Percentiles rank a stretch among this genome's conserved stretches.
phyloP scores from a whole-genome alignment of 2,329 filamentous ascomycete species.

The Penicillium sp. region DNA sequence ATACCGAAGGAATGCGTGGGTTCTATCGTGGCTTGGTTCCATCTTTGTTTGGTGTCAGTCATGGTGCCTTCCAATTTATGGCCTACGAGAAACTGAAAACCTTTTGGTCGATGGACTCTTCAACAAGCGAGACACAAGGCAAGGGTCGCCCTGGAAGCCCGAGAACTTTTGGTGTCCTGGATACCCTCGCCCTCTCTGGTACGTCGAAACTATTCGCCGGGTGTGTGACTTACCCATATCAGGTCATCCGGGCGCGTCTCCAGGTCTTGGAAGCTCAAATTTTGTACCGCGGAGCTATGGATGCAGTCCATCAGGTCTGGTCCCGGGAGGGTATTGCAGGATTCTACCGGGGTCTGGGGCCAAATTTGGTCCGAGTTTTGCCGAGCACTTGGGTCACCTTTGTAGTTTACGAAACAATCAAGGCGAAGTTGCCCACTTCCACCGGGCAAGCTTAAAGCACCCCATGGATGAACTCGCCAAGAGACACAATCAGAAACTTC shows the following conservation, averaged over 20 bases:
- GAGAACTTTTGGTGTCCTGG: conserved; percentile 57
- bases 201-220: conserved; percentile 81
- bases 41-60: conserved; percentile 76
- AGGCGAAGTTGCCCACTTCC: conserved; percentile 26
- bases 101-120: conserved; percentile 45
- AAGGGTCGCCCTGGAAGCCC: background rate
- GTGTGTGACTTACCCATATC: conserved; percentile 88
- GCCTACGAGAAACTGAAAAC: conserved; percentile 75
- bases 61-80: conserved; percentile 92
- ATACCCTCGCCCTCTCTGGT: conserved; percentile 75
- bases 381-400: conserved; percentile 97
- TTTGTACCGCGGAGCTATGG: conserved; percentile 65
- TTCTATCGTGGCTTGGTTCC: conserved; percentile 86
- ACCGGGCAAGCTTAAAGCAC: no score
- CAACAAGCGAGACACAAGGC: conserved; percentile 24
- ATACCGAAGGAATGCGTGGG: conserved; percentile 65
- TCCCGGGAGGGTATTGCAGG: conserved; percentile 69
- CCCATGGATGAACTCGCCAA: no score
- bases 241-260: conserved; percentile 79
- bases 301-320: conserved; percentile 70
- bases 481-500: no score
- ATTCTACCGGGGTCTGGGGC: conserved; percentile 87
- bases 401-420: conserved; percentile 91
- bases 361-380: conserved; percentile 83
- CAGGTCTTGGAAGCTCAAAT: conserved; percentile 81